Conservation (phyloP, 1,284 basidiomycete genomes). For the Ustilago crameri region DNA sequence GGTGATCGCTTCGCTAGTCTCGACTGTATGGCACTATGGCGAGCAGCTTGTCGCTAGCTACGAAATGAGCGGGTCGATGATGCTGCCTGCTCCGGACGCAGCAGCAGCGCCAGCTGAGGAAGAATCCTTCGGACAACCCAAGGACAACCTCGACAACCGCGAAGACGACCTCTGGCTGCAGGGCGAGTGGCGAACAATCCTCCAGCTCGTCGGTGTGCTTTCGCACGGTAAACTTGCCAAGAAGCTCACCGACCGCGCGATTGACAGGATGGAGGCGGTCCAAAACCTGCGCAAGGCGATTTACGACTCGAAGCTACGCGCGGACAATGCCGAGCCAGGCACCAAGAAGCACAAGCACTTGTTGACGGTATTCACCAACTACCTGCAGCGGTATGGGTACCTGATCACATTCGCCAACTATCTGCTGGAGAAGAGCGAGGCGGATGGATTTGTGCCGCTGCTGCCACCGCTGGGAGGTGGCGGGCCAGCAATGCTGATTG, state of each 20-base stretch:
- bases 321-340: conserved; percentile 58
- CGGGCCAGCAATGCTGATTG: conserved; percentile 23
- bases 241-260: conserved; percentile 78
- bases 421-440: conserved; percentile 78
- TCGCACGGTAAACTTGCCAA: conserved; percentile 93
- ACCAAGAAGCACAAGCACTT: conserved; percentile 58
- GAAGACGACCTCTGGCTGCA: conserved; percentile 67
- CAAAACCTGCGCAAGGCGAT: conserved; percentile 67
- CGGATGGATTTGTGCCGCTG: conserved; percentile 38
- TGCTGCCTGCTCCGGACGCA: conserved; percentile 10
- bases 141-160: conserved; percentile 58
- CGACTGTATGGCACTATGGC: conserved; percentile 60
- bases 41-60: conserved; percentile 42
- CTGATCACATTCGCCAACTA: conserved; percentile 96
- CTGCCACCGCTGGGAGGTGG: conserved; percentile 27
- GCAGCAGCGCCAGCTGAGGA: conserved; percentile 17
- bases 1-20: conserved; percentile 65
- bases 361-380: conserved; percentile 59
- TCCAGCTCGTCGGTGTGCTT: conserved; percentile 92
- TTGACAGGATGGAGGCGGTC: conserved; percentile 66
- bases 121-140: conserved; percentile 39
- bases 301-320: conserved; percentile 63
- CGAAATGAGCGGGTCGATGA: conserved; percentile 35
- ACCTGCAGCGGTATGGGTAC: conserved; percentile 75
- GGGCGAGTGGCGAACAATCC: conserved; percentile 97